Evolutionary conservation across 2,329 filamentous ascomycete genomes (phyloP), one percentile per base, ranked within the genome.

Genomic region (Beauveria pseudobassiana): DNA sequence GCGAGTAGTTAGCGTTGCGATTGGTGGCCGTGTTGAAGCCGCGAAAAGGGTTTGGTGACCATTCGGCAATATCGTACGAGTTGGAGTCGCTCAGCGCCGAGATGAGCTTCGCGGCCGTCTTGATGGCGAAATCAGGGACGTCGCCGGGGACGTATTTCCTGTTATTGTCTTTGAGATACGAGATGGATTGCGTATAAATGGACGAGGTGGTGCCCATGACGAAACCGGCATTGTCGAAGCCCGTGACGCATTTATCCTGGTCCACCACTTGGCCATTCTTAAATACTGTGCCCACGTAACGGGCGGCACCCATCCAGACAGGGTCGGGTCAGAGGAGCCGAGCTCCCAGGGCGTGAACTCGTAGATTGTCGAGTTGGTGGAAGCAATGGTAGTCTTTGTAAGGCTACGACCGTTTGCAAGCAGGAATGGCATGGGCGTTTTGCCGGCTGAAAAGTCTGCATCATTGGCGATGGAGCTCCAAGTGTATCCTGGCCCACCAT

Each of bases 181-280:
- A 78, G 20, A 96, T 75, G 68, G 90, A 83, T 68, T 86, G 79
- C 76, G 96, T 96, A 81, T 96, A 96, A 2, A 96, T 80, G 0
- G 89, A 88, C 1, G 87, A 91, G 24, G 88, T 91, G 0, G 92
- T 96, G 56, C 92, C 92, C 85, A 96, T 91, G 28, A 96, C 78
- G 70, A 84, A 96, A 7, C 90, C 90, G 26, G 83, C 83, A 67
- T 92, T 92, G 74, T 96, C 93, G 65, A 92, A 92, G 1, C 93
- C 93, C 8, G 82, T 79, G 18, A 96, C 81, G 69, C 93, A 96
- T 30, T 75, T 71, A 49, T 82, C 81, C 61, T 79, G 72, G 12
- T 77, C 70, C 0, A 82, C 75, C 22, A 95, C 73, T 8, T 71
- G 69, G 22, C 90, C 90, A 6, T 76, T 78, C 45, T 78, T 81